Base-by-base conservation (phyloP, 1,139 yeast species). In the Lodderomyces parapsilosis region DNA sequence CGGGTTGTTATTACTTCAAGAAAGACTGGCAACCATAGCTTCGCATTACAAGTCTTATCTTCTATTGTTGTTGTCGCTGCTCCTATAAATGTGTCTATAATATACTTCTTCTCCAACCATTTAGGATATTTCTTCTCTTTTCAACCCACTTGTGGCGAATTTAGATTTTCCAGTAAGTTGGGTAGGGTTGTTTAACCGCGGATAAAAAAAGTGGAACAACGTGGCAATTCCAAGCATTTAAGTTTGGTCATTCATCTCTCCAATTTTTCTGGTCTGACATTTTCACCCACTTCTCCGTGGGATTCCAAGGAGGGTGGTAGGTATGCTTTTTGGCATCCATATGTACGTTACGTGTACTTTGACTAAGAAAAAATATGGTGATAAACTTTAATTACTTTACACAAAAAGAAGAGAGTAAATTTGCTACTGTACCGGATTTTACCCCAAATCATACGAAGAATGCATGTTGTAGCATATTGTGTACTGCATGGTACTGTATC, bases 251-350 rank as follows among this genome's bases (percentile, higher is more conserved):
- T 30, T 4, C 19, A 6, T 17, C 15, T 30, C 9, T 15, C n/a
- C n/a, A n/a, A n/a, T n/a, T 30, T 15, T 30, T 30, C 15, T 30
- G 19, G 14, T 11, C 19, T 15, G 19, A n/a, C 8, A 6, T 8
- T 15, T n/a, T 30, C 7, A 30, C 33, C 33, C 33, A 30, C 33
- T 30, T 30, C 33, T 15, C 33, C 33, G 33, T 30, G 33, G 33
- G 19, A 17, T 17, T 15, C 33, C 33, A 30, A 15, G 33, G 33
- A 15, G 18, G 19, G n/a, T n/a, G n/a, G n/a, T n/a, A n/a, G n/a
- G n/a, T n/a, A n/a, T 30, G 33, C 19, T 17, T 30, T 30, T 15
- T 30, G 33, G 33, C 15, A 27, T 13, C 15, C 31, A 27, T 27
- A 4, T 24, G 28, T 24, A 11, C 10, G 28, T 9, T 8, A 10